These are phyloP conservation scores for Mycosarcoma maydis DNA, from an alignment of 1,284 basidiomycete species.

Conservation along the genomic window DNA sequence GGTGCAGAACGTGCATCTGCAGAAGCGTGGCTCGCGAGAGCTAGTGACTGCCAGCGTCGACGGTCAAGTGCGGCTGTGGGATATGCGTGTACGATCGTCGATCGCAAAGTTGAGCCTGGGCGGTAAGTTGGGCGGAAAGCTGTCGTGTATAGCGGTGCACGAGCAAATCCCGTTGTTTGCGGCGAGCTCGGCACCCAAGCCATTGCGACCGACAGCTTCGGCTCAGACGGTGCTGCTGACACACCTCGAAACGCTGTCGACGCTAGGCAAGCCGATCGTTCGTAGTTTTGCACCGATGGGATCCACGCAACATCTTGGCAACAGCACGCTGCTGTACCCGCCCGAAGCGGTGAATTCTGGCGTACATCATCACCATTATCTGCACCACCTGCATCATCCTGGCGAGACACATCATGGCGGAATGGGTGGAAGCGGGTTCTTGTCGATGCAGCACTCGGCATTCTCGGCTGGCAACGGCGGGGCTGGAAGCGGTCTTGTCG, in stretches of 20 bases:
- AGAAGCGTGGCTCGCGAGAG: constrained; percentile 78
- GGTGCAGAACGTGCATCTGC: constrained; percentile 90
- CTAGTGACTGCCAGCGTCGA: constrained; percentile 91
- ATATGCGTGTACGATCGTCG: constrained; percentile 80
- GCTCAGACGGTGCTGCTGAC: constrained; percentile 48
- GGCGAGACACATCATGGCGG: not conserved
- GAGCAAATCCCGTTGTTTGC: constrained; percentile 85
- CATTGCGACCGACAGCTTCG: constrained; percentile 22
- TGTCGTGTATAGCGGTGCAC: constrained; percentile 89
- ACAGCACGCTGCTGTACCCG: constrained; percentile 32
- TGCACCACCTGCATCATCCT: constrained; percentile 23
- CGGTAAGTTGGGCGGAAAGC: constrained; percentile 50
- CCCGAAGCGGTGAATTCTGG: constrained; percentile 25
- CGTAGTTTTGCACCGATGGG: constrained; percentile 37
- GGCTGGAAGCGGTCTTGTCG: not conserved
- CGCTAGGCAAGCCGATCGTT: constrained; percentile 34
- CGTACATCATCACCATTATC: constrained; percentile 26
- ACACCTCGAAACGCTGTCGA: constrained; percentile 44
- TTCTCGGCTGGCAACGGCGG: not conserved
- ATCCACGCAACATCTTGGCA: constrained; percentile 34
- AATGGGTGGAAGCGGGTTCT: constrained; percentile 6
- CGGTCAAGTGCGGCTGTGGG: constrained; percentile 92
- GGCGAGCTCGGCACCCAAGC: constrained; percentile 66
- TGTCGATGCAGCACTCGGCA: constrained; percentile 1
- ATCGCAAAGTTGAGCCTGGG: constrained; percentile 76